phyloP scores from a whole-genome alignment of 495 filamentous ascomycete species.

The Talaromyces proteolyticus region DNA sequence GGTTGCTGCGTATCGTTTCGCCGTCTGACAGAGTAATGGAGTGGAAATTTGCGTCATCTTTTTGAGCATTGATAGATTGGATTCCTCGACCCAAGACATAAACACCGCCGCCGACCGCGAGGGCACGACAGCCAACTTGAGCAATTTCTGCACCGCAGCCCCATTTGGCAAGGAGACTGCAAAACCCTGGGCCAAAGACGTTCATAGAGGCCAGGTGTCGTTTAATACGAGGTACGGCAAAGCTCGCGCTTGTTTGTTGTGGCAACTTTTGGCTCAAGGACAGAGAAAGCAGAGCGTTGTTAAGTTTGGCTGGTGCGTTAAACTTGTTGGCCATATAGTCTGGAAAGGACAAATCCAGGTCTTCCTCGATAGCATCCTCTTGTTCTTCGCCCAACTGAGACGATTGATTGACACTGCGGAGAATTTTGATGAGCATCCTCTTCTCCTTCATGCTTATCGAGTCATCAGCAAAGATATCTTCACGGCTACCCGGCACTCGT shows the following conservation, averaged over 20 bases:
- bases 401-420: slow-evolving; percentile 52
- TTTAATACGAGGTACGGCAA: slow-evolving; percentile 63
- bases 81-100: slow-evolving; percentile 78
- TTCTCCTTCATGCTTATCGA: slow-evolving; percentile 70
- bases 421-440: slow-evolving; percentile 78
- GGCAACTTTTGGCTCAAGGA: slow-evolving; percentile 62
- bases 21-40: slow-evolving; percentile 53
- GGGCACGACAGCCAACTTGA: slow-evolving; percentile 87
- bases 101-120: slow-evolving; percentile 84
- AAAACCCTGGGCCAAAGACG: slow-evolving; percentile 79
- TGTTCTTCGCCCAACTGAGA: slow-evolving; percentile 12
- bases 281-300: slow-evolving; percentile 69
- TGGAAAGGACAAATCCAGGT: slow-evolving; percentile 43
- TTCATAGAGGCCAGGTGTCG: slow-evolving; percentile 84
- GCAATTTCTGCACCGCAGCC: slow-evolving; percentile 87
- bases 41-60: slow-evolving; percentile 18
- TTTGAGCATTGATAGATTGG: slow-evolving; percentile 21
- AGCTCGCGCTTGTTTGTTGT: slow-evolving; percentile 52
- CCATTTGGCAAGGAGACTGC: slow-evolving; percentile 83
- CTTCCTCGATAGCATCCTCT: slow-evolving; percentile 16
- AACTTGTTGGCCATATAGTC: slow-evolving; percentile 66
- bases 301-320: slow-evolving; percentile 63
- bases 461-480: slow-evolving; percentile 77
- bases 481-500: slow-evolving; percentile 74
- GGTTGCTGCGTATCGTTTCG: slow-evolving; percentile 50